Base-by-base conservation (phyloP, 768 basidiomycete genomes). In the Galerina sulciceps region DNA sequence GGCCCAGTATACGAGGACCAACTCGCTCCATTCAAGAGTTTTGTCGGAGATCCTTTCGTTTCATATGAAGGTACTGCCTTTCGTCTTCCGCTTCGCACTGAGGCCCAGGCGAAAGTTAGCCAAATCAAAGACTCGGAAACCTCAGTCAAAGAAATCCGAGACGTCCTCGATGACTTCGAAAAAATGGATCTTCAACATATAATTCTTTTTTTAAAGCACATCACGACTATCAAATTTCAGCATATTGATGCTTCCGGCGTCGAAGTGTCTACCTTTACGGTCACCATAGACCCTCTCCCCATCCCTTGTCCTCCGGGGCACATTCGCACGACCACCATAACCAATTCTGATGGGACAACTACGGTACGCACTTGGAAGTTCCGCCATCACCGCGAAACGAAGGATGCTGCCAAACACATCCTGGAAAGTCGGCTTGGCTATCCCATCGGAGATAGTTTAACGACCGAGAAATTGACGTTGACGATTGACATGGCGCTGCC, bases 41-140 rank as follows among this genome's bases (percentile, higher is more conserved):
- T 59, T 55, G 51, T 52, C 55, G 10, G 54, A 43, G 26, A 47
- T 61, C 23, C 41, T 23, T 22, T 48, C 9, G 8, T 8, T 15
- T 36, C 17, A 6, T 74, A 76, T 60, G 31, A 59, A 11, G 80
- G 81, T 0, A 74, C 82, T 6, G 64, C 76, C 51, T 75, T 83
- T 51, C 75, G 82, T 4, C 74, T 83, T 2, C 81, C 82, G 0
- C 67, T 84, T 17, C 76, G 82, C 3, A 68, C 67, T 0, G 54
- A 55, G 14, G 55, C 63, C 1, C 77, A 77, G 58, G 67, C 67
- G 4, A 67, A 77, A 49, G 76, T 75, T 36, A 60, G 65, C 40
- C 70, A 75, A 38, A 62, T 68, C 13, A 71, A 78, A 17, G 50
- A 62, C 14, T 3, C 57, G 65, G 4, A 52, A 59, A 65, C 64